Percentiles rank a stretch among this genome's conserved stretches.
Conservation (phyloP, 257 asterid species). For the Verbena officinalis region DNA sequence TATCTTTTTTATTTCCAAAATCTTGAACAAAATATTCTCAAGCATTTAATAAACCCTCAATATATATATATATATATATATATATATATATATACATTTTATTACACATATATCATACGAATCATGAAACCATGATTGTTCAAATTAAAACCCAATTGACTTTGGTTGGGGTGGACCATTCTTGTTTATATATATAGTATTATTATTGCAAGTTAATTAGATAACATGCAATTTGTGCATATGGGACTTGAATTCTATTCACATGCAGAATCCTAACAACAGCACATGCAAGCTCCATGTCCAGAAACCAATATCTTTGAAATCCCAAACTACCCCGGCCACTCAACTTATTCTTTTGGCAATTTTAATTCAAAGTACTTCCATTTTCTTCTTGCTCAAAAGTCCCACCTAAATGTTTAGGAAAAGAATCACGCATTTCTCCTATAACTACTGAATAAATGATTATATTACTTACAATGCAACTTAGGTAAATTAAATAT, state of each 20-base stretch:
- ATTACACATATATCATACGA: too few relatives aligned
- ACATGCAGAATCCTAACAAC: slow-evolving; percentile 44
- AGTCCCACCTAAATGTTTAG: neutral
- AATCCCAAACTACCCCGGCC: neutral
- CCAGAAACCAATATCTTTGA: slow-evolving; percentile 28
- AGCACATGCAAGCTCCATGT: slow-evolving; percentile 47
- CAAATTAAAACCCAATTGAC: slow-evolving; percentile 35
- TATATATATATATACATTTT: neutral
- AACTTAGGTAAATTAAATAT: neutral
- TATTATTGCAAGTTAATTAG: neutral
- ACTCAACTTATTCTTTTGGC: neutral
- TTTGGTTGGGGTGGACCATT: slow-evolving; percentile 38
- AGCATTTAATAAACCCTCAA: too few relatives aligned
- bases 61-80: neutral
- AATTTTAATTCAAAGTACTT: neutral
- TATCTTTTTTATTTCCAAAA: too few relatives aligned
- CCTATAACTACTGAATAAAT: neutral
- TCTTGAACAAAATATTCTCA: too few relatives aligned
- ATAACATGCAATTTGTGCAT: slow-evolving; percentile 29
- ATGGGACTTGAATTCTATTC: slow-evolving; percentile 42
- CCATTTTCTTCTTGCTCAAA: neutral
- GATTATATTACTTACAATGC: neutral
- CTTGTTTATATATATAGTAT: neutral
- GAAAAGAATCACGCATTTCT: neutral
- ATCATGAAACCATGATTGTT: slow-evolving; percentile 27